A percentile compares a stretch with the other conserved stretches of the same genome.
phyloP scores from a whole-genome alignment of 2,329 filamentous ascomycete species.

The Niveomyces coronatus region DNA sequence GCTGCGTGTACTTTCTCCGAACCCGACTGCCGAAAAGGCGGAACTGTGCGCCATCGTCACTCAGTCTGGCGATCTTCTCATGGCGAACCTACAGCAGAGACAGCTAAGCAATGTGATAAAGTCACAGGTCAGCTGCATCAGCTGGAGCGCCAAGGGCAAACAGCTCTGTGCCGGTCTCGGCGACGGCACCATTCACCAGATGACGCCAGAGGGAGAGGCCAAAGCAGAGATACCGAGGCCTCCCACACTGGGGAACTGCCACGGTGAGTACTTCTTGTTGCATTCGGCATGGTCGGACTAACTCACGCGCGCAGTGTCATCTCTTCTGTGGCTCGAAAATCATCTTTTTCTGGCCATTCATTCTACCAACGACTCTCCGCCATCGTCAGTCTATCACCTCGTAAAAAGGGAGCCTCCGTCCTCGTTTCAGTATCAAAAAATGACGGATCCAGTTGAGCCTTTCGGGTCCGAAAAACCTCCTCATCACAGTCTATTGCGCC shows the following conservation, averaged over 20 bases:
- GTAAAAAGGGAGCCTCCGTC: constrained; percentile 54
- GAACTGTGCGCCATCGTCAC: constrained; percentile 76
- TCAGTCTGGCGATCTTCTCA: constrained; percentile 65
- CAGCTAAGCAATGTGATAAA: constrained; percentile 56
- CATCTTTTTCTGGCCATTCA: constrained; percentile 74
- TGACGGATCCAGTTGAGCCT: constrained; percentile 64
- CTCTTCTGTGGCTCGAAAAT: constrained; percentile 81
- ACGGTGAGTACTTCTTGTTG: constrained; percentile 42
- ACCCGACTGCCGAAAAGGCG: constrained; percentile 63
- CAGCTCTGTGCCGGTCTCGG: constrained; percentile 79
- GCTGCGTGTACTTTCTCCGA: constrained; percentile 66
- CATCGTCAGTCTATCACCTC: constrained; percentile 66
- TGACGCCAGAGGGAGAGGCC: constrained; percentile 68
- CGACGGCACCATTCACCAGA: constrained; percentile 70
- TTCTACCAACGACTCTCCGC: constrained; percentile 47
- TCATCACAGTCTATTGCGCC: constrained; percentile 66
- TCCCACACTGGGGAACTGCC: constrained; percentile 53
- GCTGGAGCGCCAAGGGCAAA: constrained; percentile 91
- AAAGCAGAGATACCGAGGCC: constrained; percentile 75
- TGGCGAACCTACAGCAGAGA: constrained; percentile 68
- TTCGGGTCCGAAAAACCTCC: constrained; percentile 58
- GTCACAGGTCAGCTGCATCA: constrained; percentile 67
- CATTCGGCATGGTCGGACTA: constrained; percentile 16
- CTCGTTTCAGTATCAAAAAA: constrained; percentile 61
- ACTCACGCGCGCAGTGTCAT: constrained; percentile 55